A percentile compares a stretch with the other conserved stretches of the same genome.
phyloP scores from a whole-genome alignment of 2,329 filamentous ascomycete genomes.

The Cladosporium velox region DNA sequence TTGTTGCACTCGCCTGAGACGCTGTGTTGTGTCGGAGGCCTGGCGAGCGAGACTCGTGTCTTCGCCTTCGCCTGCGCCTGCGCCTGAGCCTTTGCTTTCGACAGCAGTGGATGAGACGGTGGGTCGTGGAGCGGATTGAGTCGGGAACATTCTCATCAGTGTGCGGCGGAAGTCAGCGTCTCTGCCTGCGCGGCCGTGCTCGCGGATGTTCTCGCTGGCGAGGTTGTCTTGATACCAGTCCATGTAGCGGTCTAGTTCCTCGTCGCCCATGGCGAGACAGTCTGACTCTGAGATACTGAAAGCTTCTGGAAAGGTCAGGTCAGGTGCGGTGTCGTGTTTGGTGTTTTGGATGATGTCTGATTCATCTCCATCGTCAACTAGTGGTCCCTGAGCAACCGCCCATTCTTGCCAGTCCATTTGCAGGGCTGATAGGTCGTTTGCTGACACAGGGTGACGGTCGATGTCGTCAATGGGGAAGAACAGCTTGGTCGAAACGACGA shows the following conservation, averaged over 20 bases:
- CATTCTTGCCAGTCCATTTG: conserved; percentile 73
- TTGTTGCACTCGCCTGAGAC: conserved; percentile 48
- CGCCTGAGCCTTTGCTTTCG: not conserved
- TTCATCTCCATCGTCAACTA: not conserved
- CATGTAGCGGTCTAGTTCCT: conserved; percentile 72
- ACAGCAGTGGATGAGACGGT: not conserved
- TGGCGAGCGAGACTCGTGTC: conserved; percentile 21
- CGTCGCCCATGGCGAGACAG: conserved; percentile 61
- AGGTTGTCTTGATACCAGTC: conserved; percentile 75
- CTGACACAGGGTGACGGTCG: conserved; percentile 52
- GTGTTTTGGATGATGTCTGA: conserved; percentile 23
- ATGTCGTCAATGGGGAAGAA: conserved; percentile 71
- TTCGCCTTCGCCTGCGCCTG: conserved; percentile 13
- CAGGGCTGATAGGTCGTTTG: conserved; percentile 60
- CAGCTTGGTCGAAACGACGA: conserved; percentile 77
- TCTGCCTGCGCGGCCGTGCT: conserved; percentile 34
- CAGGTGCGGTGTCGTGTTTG: conserved; percentile 23
- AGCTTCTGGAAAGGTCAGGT: conserved; percentile 43
- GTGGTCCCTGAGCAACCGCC: conserved; percentile 52
- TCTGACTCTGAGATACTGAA: conserved; percentile 62
- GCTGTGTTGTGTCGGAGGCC: conserved; percentile 27
- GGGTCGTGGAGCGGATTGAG: conserved; percentile 7
- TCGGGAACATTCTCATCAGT: conserved; percentile 47
- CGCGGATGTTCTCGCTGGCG: conserved; percentile 49
- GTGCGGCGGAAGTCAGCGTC: conserved; percentile 44